These are phyloP conservation scores for Diplodia mutila DNA, from an alignment of 2,329 filamentous ascomycete genomes.

Conservation along the genomic window DNA sequence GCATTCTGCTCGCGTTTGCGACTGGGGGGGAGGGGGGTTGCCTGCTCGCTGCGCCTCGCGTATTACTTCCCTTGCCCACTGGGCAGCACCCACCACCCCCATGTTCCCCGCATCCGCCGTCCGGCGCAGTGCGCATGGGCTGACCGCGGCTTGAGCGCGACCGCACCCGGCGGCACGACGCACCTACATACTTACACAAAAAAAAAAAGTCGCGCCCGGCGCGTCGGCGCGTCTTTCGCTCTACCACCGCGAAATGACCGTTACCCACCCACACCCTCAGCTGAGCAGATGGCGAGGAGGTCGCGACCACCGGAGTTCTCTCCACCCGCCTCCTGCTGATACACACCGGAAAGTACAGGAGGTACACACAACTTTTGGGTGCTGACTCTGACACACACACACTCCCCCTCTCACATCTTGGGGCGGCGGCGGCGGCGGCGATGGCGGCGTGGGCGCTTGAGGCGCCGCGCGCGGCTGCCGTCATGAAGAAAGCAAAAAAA, in stretches of 20 bases:
- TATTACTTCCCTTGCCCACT: background rate
- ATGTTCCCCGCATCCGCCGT: constrained; percentile 19
- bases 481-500: background rate
- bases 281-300: background rate
- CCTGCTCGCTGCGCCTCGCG: constrained; percentile 7
- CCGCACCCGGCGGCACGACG: background rate
- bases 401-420: background rate
- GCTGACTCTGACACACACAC: background rate
- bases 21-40: background rate
- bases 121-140: constrained; percentile 1
- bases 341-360: background rate
- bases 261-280: background rate
- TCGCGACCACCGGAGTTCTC: background rate
- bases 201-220: background rate
- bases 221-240: background rate
- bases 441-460: background rate
- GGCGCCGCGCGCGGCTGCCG: background rate
- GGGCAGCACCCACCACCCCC: too few relatives aligned
- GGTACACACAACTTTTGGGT: background rate
- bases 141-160: constrained; percentile 17
- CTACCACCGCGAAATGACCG: background rate
- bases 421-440: background rate
- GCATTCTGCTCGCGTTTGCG: background rate
- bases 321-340: too few relatives aligned
- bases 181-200: background rate